Evolutionary conservation across 805 yeast genomes (phyloP), one percentile per base, ranked within the genome.

Genomic region (Lipomyces chichibuensis): DNA sequence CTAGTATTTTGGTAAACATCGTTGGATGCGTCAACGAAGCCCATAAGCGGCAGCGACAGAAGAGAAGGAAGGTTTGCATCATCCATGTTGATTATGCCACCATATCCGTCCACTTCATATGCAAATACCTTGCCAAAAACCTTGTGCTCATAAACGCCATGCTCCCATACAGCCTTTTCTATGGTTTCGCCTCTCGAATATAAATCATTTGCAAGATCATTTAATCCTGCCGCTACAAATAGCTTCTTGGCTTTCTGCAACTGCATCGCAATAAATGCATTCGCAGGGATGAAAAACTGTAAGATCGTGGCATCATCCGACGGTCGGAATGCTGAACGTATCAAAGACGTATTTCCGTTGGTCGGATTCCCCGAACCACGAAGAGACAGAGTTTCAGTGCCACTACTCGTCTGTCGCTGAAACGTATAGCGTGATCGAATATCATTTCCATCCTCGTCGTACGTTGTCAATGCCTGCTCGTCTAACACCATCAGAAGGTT

Each of bases 101-200:
- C 96, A 75, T 84, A 92, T 0, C 97, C 97, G 76, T 92, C 97
- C 23, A 92, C 88, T 76, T 92, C 97, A 73, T 88, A 92, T 0
- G 97, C 97, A 72, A 85, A 90, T 4, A 92, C 97, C 67, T 83
- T 81, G 1, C 97, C 97, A 77, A 81, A 89, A 11, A 72, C 77
- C 1, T 89, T 87, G 75, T 92, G 95, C 2, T 85, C 78, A n/a
- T 87, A 81, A 1, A 88, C 83, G 0, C 90, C 97, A 77, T 84
- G 81, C 49, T 84, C 79, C 74, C 84, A 82, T 57, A 92, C 86
- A 0, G 91, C 95, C 1, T 74, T 62, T 7, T 79, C 76, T 52
- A 91, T 84, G 0, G 74, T 72, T 1, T 75, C 73, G 4, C 88
- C 82, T 61, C 82, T 80, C 0, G 70, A 57, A 14, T 74, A 75